phyloP scores from a whole-genome alignment of 2,329 filamentous ascomycete genomes.

The Metarhizium guizhouense region DNA sequence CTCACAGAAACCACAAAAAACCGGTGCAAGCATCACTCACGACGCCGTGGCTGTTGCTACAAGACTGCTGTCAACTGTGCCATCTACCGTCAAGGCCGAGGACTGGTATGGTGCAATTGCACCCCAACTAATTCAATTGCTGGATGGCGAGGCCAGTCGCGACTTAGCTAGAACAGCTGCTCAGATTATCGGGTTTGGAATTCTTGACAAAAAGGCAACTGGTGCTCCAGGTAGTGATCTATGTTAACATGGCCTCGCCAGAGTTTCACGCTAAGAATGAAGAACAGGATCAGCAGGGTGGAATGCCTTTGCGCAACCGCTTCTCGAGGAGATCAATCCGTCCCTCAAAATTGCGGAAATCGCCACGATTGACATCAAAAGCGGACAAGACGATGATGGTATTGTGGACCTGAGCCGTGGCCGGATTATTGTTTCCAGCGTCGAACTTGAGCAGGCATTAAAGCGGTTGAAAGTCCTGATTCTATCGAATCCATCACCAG shows the following conservation, averaged over 20 bases:
- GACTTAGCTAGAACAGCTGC: constrained; percentile 27
- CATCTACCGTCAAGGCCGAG: constrained; percentile 41
- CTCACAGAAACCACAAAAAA: constrained; percentile 37
- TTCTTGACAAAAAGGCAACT: constrained; percentile 53
- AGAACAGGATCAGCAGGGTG: constrained; percentile 46
- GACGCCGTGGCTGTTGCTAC: constrained; percentile 58
- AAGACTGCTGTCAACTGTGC: constrained; percentile 51
- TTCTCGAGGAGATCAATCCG: constrained; percentile 44
- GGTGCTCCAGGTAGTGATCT: constrained; percentile 47
- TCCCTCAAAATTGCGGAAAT: constrained; percentile 14
- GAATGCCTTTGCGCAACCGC: constrained; percentile 50
- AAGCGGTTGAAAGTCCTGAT: constrained; percentile 46
- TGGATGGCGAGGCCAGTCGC: constrained; percentile 43
- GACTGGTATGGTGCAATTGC: constrained; percentile 53
- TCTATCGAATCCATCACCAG: constrained; percentile 57
- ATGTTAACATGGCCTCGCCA: background rate
- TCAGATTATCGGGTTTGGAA: constrained; percentile 43
- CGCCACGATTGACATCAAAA: constrained; percentile 4
- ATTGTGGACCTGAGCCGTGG: constrained; percentile 37
- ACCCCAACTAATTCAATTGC: constrained; percentile 49
- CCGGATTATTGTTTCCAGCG: constrained; percentile 35
- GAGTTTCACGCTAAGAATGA: background rate
- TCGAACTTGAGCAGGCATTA: constrained; percentile 41
- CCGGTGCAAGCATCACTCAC: constrained; percentile 56
- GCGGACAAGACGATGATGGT: constrained; percentile 23